These are phyloP conservation scores for Eucalyptus guilfoylei DNA, from an alignment of 345 rosid species.

Conservation along the genomic window DNA sequence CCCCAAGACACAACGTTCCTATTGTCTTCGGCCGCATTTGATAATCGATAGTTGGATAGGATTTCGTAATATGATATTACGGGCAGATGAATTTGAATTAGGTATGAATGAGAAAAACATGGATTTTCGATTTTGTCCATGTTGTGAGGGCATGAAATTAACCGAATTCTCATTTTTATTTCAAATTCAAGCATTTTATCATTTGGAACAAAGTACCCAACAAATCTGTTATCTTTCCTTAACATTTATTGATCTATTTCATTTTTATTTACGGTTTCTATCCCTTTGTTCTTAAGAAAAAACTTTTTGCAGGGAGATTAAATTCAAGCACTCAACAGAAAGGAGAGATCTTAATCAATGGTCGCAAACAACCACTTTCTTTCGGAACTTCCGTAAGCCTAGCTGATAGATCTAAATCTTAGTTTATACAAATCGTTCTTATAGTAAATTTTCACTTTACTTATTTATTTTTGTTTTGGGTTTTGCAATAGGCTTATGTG, in stretches of 20 bases:
- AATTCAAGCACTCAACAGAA: background rate
- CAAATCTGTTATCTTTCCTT: background rate
- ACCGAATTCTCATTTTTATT: background rate
- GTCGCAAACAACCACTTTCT: slow-evolving; percentile 16
- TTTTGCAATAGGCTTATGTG: too few species aligned
- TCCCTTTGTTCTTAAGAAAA: background rate
- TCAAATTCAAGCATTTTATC: background rate
- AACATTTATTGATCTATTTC: background rate
- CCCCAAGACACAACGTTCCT: background rate
- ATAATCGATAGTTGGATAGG: background rate
- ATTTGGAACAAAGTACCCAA: background rate
- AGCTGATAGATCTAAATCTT: background rate
- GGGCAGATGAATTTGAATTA: too few species aligned
- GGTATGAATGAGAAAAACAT: background rate
- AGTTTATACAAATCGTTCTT: too few species aligned
- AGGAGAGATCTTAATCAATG: slow-evolving; percentile 37
- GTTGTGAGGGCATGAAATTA: background rate
- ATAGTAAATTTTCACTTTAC: too few species aligned
- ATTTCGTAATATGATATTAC: too few species aligned
- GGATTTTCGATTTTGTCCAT: background rate
- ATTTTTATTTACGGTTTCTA: background rate
- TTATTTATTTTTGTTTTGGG: too few species aligned
- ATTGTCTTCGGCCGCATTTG: background rate
- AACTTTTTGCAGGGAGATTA: background rate
- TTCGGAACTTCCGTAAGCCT: background rate